These are phyloP conservation scores for Paramecium pentaurelia DNA, from an alignment of 73 alveolate species.

Conservation along the genomic window DNA sequence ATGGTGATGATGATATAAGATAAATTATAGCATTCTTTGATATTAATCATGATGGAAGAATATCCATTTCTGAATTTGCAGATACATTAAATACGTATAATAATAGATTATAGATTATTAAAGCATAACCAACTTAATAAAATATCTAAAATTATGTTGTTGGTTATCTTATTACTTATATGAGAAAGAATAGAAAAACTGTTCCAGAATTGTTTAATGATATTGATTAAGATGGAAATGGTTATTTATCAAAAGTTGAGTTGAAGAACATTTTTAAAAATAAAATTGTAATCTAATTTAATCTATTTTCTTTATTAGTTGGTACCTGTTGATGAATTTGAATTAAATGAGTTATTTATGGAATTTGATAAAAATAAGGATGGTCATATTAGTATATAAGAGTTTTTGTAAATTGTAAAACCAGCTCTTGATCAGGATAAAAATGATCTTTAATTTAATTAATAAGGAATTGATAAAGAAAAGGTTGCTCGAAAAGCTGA, in stretches of 20 bases:
- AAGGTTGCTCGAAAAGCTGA: neutral
- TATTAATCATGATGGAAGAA: slow-evolving; percentile 65
- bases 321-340: slow-evolving; percentile 13
- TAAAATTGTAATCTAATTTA: neutral
- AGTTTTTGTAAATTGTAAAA: neutral
- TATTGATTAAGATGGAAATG: neutral
- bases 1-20: neutral
- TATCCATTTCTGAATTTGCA: slow-evolving; percentile 60
- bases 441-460: neutral
- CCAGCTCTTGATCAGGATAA: neutral
- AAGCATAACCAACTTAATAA: neutral
- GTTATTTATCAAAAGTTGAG: neutral
- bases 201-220: slow-evolving; percentile 21
- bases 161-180: neutral
- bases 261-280: neutral
- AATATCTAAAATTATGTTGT: neutral
- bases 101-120: neutral
- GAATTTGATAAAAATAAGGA: slow-evolving; percentile 29
- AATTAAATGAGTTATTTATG: neutral
- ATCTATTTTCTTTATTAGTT: neutral
- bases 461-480: neutral
- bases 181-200: neutral
- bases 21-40: slow-evolving; percentile 45
- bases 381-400: neutral
- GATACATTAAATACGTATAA: neutral